A percentile compares a stretch with the other conserved stretches of the same genome.
Conservation (phyloP, 176 grass and related monocot species). For the Eragrostis nindensis region DNA sequence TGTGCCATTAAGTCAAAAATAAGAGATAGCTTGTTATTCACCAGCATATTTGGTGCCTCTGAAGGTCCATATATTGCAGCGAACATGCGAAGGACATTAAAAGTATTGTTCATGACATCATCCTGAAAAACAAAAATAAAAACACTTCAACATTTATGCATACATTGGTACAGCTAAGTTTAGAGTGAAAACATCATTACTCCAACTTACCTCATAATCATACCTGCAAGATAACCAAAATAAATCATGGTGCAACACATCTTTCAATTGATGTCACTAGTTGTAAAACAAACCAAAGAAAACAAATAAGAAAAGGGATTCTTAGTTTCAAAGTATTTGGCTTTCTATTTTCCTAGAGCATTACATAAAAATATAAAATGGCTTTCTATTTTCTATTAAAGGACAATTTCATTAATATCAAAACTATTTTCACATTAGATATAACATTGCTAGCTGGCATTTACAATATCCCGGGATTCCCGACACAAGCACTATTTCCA, state of each 20-base stretch:
- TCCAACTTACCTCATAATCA: conserved; percentile 88
- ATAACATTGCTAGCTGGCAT: background rate
- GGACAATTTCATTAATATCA: background rate
- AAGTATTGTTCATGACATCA: conserved; percentile 81
- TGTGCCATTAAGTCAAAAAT: conserved; percentile 4
- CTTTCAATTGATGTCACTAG: background rate
- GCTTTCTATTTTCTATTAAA: too few relatives aligned
- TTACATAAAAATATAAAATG: too few relatives aligned
- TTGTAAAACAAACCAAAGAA: background rate
- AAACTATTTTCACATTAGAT: conserved; percentile 21
- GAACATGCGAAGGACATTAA: conserved; percentile 93
- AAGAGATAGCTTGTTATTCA: conserved; percentile 42
- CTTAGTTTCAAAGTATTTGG: background rate
- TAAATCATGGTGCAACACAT: conserved; percentile 30
- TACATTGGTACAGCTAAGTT: background rate
- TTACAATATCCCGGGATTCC: conserved; percentile 12
- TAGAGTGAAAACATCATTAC: conserved; percentile 34
- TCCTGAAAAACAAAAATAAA: conserved; percentile 58
- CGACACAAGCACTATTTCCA: background rate
- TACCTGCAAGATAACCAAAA: conserved; percentile 71
- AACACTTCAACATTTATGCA: conserved; percentile 33
- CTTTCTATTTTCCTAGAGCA: background rate
- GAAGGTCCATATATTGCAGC: conserved; percentile 79
- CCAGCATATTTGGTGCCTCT: conserved; percentile 81
- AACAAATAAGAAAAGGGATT: background rate